Evolutionary conservation across 2,329 filamentous ascomycete species (phyloP).

Genomic region (Cladosporium sp.): DNA sequence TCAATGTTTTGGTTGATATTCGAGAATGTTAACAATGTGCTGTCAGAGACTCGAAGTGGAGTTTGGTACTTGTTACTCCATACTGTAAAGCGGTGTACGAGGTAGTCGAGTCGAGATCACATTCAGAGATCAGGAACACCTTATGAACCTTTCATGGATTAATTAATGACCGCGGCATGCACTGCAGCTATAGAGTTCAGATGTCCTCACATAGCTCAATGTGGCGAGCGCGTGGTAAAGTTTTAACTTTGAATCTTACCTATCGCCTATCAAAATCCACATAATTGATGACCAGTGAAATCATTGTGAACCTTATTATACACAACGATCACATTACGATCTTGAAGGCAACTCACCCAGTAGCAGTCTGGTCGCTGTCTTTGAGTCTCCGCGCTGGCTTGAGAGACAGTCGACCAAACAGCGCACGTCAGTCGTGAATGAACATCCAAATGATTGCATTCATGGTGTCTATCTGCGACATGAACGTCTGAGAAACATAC

Average conservation of each 20-base stretch:
- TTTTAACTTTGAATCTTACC: background rate
- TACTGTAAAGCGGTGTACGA: background rate
- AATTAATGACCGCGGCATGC: background rate
- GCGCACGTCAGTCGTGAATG: background rate
- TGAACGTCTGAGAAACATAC: background rate
- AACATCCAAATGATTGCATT: background rate
- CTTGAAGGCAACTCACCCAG: background rate
- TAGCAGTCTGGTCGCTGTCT: background rate
- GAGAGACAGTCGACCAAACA: background rate
- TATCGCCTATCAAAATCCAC: background rate
- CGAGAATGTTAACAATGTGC: background rate
- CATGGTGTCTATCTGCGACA: background rate
- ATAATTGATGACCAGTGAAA: background rate
- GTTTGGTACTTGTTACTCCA: background rate
- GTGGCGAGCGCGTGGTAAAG: background rate
- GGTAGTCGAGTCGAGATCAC: background rate
- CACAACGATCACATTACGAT: background rate
- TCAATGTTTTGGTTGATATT: background rate
- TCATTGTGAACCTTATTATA: background rate
- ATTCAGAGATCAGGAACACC: background rate
- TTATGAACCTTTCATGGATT: background rate
- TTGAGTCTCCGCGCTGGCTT: background rate
- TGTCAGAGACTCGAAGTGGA: background rate
- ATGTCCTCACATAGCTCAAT: background rate
- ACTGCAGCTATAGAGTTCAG: background rate